phyloP scores from a whole-genome alignment of 208 protist genomes.

The Leishmania braziliensis region DNA sequence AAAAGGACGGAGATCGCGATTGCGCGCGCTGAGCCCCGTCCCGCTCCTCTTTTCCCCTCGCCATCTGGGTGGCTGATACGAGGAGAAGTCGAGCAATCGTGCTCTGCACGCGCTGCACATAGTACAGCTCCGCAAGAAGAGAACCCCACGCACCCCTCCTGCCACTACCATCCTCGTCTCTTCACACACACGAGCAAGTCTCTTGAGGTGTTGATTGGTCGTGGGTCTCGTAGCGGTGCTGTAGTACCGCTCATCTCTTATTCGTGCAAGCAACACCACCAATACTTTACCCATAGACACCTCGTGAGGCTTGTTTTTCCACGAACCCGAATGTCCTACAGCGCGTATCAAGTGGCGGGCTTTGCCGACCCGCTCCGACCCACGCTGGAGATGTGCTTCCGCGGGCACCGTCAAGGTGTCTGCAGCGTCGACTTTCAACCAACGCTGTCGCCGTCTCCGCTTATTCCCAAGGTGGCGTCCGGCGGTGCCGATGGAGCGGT shows the following conservation, averaged over 20 bases:
- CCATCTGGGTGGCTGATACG: neutral
- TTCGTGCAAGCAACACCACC: neutral
- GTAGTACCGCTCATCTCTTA: neutral
- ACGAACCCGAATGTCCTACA: constrained; percentile 9
- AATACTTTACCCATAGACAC: neutral
- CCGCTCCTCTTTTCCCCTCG: neutral
- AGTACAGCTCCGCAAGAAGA: neutral
- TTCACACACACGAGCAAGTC: neutral
- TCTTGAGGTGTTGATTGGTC: neutral
- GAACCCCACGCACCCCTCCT: neutral
- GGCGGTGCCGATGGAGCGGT: constrained; percentile 75
- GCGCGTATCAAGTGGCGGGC: constrained; percentile 3
- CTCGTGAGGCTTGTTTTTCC: neutral
- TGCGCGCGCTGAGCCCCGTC: neutral
- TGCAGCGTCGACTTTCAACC: constrained; percentile 58
- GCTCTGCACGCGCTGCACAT: neutral
- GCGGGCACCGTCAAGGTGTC: constrained; percentile 71
- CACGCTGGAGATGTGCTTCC: constrained; percentile 74
- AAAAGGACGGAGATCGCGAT: neutral
- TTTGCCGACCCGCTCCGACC: constrained; percentile 17
- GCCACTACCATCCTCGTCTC: neutral
- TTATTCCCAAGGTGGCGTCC: constrained; percentile 61
- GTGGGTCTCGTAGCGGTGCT: neutral
- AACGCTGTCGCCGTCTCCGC: neutral
- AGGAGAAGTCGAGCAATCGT: neutral